Base-by-base conservation (phyloP, 2,329 filamentous ascomycete species). In the Phialemonium atrogriseum region DNA sequence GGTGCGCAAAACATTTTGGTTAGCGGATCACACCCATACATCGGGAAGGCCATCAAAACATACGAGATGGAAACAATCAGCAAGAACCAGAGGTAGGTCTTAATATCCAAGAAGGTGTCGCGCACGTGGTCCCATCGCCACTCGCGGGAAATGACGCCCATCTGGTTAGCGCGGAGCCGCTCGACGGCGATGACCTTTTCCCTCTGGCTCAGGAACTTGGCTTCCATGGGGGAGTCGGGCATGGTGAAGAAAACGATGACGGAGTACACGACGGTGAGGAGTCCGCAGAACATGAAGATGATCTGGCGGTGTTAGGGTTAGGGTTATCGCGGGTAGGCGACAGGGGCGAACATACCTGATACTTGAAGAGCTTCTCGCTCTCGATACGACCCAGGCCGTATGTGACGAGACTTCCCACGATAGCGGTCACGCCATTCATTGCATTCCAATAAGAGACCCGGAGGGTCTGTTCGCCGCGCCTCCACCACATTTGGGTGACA, bases 401-500 rank as follows among this genome's bases (percentile, higher is more conserved):
- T 0, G 66, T 71, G 12, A 74, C 56, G 11, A 76, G 58, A 42
- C 67, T 70, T 2, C 71, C 70, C 16, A 63, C 60, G 41, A 75
- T 71, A 45, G 68, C 70, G 4, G 70, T 71, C 4, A 76, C 49
- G 3, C 73, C 73, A 33, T 77, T 72, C 66, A 75, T 77, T 13
- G 63, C 66, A 43, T 77, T 76, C 73, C 73, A 78, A 3, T 64
- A 62, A 7, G 68, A 66, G 10, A 71, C 68, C 4, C 73, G 55
- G 30, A 70, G 48, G 0, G 73, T 74, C 48, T 78, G 73, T 42
- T 78, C 73, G 35, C 63, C 59, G 31, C 72, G 61, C 24, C 69
- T 62, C 59, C 70, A 79, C 73, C 73, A 79, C 68, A 76, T 75
- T 33, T 69, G 64, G 1, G 71, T 73, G 20, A 75, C 69, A 12